Evolutionary conservation across 148 eudicot species (phyloP), one percentile per base, ranked within the genome.

Genomic region (Nepenthes mirabilis): DNA sequence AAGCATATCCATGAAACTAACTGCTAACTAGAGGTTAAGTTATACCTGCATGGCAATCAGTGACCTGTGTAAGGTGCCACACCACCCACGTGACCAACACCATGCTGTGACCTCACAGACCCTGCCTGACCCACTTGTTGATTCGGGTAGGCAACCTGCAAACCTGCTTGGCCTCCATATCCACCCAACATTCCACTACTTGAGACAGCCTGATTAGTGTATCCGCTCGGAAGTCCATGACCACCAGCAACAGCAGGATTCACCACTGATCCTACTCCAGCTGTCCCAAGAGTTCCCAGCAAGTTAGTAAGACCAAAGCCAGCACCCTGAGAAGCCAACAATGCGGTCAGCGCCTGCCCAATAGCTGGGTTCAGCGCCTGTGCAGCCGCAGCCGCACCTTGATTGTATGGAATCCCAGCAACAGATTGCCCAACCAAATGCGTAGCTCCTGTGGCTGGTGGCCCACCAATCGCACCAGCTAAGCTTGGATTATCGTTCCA

Each of bases 301-400:
- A 90, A 64, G 58, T 77, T 83, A 67, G 72, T 72, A 59, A 88
- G 58, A 37, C 94, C 96, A 63, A 89, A 75, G 2, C 96, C 94
- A 23, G 81, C 87, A 1, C 96, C 94, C 64, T 86, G 97, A 0
- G 78, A 45, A 5, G 95, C 90, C 63, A 90, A 63, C 68, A 90
- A 63, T 0, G 97, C 97, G 2, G 87, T 80, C 68, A 90, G 64
- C 2, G 97, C 97, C 72, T 90, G 97, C 11, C 97, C 97, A 50
- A 90, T 74, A 33, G 90, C 90, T 0, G 94, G 93, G 56, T 65
- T 80, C 60, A 85, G 52, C 2, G 67, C 80, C 0, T 75, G 79
- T 1, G 78, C 67, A 5, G 74, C 81, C 23, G 72, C 79, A 11
- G 70, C 87, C 0, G 75, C 60, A n/a, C 60, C 74, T 4, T 58